phyloP scores from a whole-genome alignment of 768 basidiomycete genomes.

The Kwoniella botswanensis region DNA sequence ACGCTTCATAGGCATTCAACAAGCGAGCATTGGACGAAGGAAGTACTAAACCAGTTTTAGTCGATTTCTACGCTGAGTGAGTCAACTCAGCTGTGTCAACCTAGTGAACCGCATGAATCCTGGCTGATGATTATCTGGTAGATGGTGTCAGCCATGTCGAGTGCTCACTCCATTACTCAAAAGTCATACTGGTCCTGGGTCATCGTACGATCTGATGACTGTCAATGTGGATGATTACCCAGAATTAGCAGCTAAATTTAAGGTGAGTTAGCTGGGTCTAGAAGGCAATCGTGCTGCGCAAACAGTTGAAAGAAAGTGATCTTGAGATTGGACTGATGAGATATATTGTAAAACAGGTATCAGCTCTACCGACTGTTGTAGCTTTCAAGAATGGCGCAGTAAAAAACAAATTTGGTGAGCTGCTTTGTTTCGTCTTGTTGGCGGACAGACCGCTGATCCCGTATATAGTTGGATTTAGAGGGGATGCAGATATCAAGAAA shows the following conservation, averaged over 20 bases:
- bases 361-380: slow-evolving; percentile 52
- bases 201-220: slow-evolving; percentile 37
- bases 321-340: not conserved
- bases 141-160: slow-evolving; percentile 52
- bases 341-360: slow-evolving; percentile 27
- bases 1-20: slow-evolving; percentile 34
- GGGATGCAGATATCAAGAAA: slow-evolving; percentile 44
- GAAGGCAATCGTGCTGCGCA: not conserved
- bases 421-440: not conserved
- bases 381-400: slow-evolving; percentile 54
- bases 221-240: slow-evolving; percentile 49
- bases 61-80: slow-evolving; percentile 54
- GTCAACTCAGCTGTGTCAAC: slow-evolving; percentile 11
- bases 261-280: slow-evolving; percentile 30
- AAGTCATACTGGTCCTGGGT: slow-evolving; percentile 40
- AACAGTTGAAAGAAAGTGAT: not conserved
- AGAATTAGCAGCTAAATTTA: slow-evolving; percentile 49
- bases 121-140: slow-evolving; percentile 1
- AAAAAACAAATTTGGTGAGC: slow-evolving; percentile 53
- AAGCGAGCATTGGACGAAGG: slow-evolving; percentile 37
- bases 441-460: not conserved
- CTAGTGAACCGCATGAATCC: too few relatives aligned
- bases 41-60: slow-evolving; percentile 45
- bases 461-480: slow-evolving; percentile 38
- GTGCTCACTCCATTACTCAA: slow-evolving; percentile 52